Evolutionary conservation across 176 grass and related monocot genomes (phyloP), one percentile per base, ranked within the genome.

Genomic region (Poa pratensis): DNA sequence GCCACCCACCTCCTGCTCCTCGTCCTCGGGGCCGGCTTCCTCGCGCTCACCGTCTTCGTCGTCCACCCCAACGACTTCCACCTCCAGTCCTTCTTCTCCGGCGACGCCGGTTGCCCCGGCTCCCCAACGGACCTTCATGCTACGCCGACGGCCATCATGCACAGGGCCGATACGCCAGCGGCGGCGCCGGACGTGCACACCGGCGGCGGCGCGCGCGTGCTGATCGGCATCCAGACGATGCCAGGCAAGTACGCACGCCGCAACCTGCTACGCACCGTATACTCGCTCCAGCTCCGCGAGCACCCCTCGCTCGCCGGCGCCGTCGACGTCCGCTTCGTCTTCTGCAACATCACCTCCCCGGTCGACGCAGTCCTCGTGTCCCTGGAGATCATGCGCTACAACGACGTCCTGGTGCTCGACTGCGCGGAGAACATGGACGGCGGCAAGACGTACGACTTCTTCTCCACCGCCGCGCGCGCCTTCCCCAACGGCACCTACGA

Each of bases 381-480:
- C 19, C 83, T 93, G 13, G 91, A 97, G 86, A 76, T 82, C 65
- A 34, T 90, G 9, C 84, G 73, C 20, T 63, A 92, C 73, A 76
- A 82, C 42, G 94, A 97, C 79, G 53, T 97, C 82, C 78, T 97
- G n/a, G 78, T 94, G 23, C 51, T 94, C 15, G 27, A 94, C 85
- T 94, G 94, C 84, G 18, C 87, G 14, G 94, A 97, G 79, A 94
- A 94, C 87, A 94, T 92, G 91, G 90, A 94, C 89, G 62, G 78
- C 55, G 94, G 94, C 85, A 97, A 97, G 89, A 94, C 94, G 3
- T 90, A 94, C 87, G 75, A 85, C 79, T 94, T 91, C 87, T 83
- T 94, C 75, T 88, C 91, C 28, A 24, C 85, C 8, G 81, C 86
- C 39, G 87, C 89, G 0, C 85, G 74, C 19, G 20, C 30, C 10